Evolutionary conservation across 352 stramenopile species (phyloP).

Genomic region (Pythium utonaiense): DNA sequence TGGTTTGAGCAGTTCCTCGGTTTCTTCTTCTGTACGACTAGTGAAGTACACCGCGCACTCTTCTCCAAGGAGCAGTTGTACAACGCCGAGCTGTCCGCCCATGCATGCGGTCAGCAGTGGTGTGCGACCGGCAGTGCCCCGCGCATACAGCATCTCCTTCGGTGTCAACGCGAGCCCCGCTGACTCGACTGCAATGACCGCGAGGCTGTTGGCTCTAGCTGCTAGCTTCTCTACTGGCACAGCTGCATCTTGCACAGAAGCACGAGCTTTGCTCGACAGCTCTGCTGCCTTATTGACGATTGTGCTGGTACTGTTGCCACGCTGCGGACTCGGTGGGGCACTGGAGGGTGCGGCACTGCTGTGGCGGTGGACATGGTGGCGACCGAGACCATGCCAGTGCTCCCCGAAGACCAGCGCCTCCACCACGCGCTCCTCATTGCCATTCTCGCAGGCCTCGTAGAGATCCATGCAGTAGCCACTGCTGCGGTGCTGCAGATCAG

Average conservation of each 20-base stretch:
- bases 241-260: background rate
- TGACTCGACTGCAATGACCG: background rate
- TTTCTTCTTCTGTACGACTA: constrained; percentile 42
- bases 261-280: background rate
- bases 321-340: constrained; percentile 1
- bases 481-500: background rate
- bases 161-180: constrained; percentile 14
- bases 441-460: constrained; percentile 77
- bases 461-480: constrained; percentile 48
- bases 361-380: constrained; percentile 2
- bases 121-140: constrained; percentile 53
- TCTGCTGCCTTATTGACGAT: background rate
- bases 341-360: background rate
- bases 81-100: constrained; percentile 55
- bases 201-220: constrained; percentile 1
- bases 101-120: constrained; percentile 66
- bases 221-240: background rate
- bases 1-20: constrained; percentile 36
- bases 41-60: constrained; percentile 64
- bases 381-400: constrained; percentile 8
- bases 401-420: constrained; percentile 60
- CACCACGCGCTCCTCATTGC: constrained; percentile 79
- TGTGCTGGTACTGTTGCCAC: constrained; percentile 2
- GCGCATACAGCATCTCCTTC: constrained; percentile 26
- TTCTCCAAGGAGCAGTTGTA: constrained; percentile 62